phyloP scores from a whole-genome alignment of 106 monocot genomes.

The Acanthochlamys bracteata region DNA sequence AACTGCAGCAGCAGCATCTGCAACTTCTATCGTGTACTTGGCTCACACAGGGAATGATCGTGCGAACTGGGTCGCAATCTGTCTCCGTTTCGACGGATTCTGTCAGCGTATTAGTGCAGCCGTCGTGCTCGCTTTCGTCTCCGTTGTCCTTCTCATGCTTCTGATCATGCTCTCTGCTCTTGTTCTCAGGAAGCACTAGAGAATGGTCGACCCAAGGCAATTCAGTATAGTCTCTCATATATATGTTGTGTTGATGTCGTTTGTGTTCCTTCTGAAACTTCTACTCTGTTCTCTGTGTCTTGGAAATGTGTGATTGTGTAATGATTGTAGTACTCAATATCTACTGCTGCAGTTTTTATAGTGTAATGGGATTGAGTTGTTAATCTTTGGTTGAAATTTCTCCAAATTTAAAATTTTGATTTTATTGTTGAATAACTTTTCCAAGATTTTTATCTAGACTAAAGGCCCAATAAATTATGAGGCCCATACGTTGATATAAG shows the following conservation, averaged over 20 bases:
- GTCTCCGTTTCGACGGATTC: conserved; percentile 28
- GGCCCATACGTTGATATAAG: too few species aligned
- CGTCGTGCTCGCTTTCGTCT: conserved; percentile 26
- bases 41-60: conserved; percentile 23
- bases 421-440: too few species aligned
- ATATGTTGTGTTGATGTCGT: background rate
- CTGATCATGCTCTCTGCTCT: conserved; percentile 28
- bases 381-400: too few species aligned
- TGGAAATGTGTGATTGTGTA: too few species aligned
- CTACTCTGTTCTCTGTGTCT: too few species aligned
- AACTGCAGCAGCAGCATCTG: conserved; percentile 19
- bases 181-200: conserved; percentile 19
- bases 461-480: too few species aligned
- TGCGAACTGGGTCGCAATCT: conserved; percentile 37
- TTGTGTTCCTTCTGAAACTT: too few species aligned
- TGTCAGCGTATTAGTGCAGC: conserved; percentile 30
- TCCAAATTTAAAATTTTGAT: too few species aligned
- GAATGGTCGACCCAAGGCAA: background rate
- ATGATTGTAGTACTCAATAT: too few species aligned
- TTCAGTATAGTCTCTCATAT: background rate
- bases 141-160: conserved; percentile 20
- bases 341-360: too few species aligned
- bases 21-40: conserved; percentile 32
- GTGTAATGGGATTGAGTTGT: too few species aligned
- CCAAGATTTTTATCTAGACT: too few species aligned